These are phyloP conservation scores for Claviceps capensis DNA, from an alignment of 2,329 filamentous ascomycete species.

Conservation along the genomic window DNA sequence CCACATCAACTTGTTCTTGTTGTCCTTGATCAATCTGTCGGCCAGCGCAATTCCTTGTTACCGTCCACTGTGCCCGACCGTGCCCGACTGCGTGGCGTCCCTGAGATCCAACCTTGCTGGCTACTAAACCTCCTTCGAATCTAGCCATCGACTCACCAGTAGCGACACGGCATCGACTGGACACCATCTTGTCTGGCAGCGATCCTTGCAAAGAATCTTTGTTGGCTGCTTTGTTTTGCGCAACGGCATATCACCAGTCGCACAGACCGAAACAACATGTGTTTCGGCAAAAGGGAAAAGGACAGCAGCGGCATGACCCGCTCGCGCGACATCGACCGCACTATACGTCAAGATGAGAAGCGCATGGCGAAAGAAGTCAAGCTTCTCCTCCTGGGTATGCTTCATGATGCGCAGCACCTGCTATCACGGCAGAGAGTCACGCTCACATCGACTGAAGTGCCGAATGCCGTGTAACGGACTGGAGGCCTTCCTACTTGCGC, in stretches of 20 bases:
- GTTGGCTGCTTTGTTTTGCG: neutral
- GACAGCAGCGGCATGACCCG: slow-evolving; percentile 33
- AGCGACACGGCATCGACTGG: neutral
- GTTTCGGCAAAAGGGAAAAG: slow-evolving; percentile 45
- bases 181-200: neutral
- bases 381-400: slow-evolving; percentile 72
- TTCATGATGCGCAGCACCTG: neutral
- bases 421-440: neutral
- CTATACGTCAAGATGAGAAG: slow-evolving; percentile 79
- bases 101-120: neutral
- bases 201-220: neutral
- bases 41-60: neutral
- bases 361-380: slow-evolving; percentile 78
- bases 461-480: slow-evolving; percentile 3
- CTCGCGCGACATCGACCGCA: slow-evolving; percentile 71
- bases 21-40: neutral
- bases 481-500: neutral
- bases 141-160: neutral
- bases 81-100: neutral
- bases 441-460: neutral
- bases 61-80: neutral
- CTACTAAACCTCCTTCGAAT: neutral
- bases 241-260: neutral
- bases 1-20: neutral
- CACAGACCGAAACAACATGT: slow-evolving; percentile 33